Conservation (phyloP, 306 rosid species). For the Rubus idaeus region DNA sequence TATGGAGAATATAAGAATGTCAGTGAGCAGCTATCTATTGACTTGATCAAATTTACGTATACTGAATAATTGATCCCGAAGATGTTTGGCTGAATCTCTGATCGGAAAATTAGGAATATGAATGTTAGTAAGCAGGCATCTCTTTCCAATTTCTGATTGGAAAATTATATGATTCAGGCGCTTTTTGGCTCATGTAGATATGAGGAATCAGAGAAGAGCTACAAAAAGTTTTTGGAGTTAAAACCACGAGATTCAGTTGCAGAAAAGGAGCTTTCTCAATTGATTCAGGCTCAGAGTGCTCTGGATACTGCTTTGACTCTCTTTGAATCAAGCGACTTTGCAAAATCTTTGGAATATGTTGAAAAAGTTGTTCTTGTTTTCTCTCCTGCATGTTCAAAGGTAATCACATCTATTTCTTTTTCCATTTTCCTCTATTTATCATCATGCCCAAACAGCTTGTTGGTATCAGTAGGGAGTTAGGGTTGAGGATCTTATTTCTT, state of each 20-base stretch:
- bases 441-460: constrained; percentile 9
- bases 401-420: constrained; percentile 21
- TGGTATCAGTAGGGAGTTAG: constrained; percentile 13
- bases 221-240: constrained; percentile 72
- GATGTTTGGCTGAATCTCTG: background rate
- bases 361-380: constrained; percentile 94
- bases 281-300: constrained; percentile 82
- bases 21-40: background rate
- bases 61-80: background rate
- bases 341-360: constrained; percentile 83
- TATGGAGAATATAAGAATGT: background rate
- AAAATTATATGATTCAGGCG: constrained; percentile 95
- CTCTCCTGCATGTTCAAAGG: constrained; percentile 89
- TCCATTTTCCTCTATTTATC: constrained; percentile 10
- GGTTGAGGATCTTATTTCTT: constrained; percentile 17
- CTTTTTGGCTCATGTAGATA: constrained; percentile 99
- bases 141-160: constrained; percentile 70
- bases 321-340: constrained; percentile 53
- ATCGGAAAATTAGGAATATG: background rate
- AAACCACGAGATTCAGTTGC: constrained; percentile 68
- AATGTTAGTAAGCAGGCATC: background rate
- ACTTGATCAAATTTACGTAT: background rate
- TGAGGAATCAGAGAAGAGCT: constrained; percentile 85
- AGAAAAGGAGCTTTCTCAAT: constrained; percentile 91
- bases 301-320: constrained; percentile 74